Evolutionary conservation across 2,329 filamentous ascomycete genomes (phyloP).

Genomic region (Fusarium duplospermum): DNA sequence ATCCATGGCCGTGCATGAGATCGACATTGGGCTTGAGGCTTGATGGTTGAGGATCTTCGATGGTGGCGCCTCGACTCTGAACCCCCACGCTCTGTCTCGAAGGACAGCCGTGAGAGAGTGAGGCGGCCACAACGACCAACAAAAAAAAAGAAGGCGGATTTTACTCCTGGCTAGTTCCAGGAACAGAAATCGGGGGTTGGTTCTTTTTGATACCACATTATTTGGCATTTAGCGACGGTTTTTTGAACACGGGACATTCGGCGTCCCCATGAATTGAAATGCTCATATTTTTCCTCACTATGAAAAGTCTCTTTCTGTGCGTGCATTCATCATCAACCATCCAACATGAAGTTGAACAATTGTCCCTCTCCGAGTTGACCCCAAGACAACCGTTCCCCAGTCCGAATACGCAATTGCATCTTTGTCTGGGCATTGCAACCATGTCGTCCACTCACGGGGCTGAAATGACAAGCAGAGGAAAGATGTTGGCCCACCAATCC

Average conservation of each 20-base stretch:
- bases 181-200: slow-evolving; percentile 17
- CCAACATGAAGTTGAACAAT: background rate
- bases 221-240: slow-evolving; percentile 43
- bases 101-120: background rate
- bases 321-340: background rate
- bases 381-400: background rate
- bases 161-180: slow-evolving; percentile 16
- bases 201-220: slow-evolving; percentile 32
- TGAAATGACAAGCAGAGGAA: slow-evolving; percentile 27
- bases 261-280: slow-evolving; percentile 40
- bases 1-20: background rate
- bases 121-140: background rate
- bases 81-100: slow-evolving; percentile 1
- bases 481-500: slow-evolving; percentile 7
- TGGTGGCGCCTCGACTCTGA: background rate
- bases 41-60: background rate
- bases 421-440: slow-evolving; percentile 1
- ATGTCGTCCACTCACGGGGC: slow-evolving; percentile 18
- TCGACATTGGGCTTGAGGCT: background rate
- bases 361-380: background rate
- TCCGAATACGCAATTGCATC: background rate
- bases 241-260: slow-evolving; percentile 25
- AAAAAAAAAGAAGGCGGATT: slow-evolving; percentile 24
- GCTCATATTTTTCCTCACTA: background rate
- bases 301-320: background rate